Evolutionary conservation across 1,284 basidiomycete genomes (phyloP), one percentile per base, ranked within the genome.

Genomic region (Pisolithus thermaeus): DNA sequence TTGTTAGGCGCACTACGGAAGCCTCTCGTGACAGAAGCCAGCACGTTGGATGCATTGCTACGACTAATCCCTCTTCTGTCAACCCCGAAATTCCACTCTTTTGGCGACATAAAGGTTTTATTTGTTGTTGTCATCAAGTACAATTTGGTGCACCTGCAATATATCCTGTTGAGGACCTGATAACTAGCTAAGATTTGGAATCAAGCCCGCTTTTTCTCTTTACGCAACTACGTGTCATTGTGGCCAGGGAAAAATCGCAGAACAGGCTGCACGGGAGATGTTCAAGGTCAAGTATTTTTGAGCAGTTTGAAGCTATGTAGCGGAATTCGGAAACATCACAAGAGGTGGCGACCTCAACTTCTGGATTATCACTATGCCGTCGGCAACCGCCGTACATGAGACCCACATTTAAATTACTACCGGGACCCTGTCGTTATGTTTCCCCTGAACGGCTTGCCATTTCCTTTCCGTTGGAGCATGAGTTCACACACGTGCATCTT

Each of bases 11-110:
- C 41, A 36, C 50, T 51, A 20, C 61, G 62, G 0, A 52, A 61
- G 8, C 39, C 70, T 11, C 48, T 52, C 14, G 20, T 72, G 20
- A n/a, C 58, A 16, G 71, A 73, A 51, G 49, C 63, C 6, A 55
- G 61, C 42, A 12, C 16, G 0, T 54, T 73, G 28, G 54, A 60
- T 23, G 37, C 50, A 4, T 48, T 71, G 8, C 58, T 71, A 7
- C 51, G 58, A 3, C 49, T 67, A 11, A 69, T 65, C 39, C 67
- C 70, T 41, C 68, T 59, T 20, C 46, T 40, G 0, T 8, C 38
- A 12, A 42, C 47, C 16, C 40, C 7, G 39, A 45, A 46, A 4
- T 35, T 51, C 1, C 37, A 32, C 20, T 37, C 20, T 16, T 51
- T 56, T 49, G 37, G 41, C 16, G 51, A 59, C 4, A 55, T 58